These are phyloP conservation scores for Penicillium herquei DNA, from an alignment of 495 filamentous ascomycete genomes.

Conservation along the genomic window DNA sequence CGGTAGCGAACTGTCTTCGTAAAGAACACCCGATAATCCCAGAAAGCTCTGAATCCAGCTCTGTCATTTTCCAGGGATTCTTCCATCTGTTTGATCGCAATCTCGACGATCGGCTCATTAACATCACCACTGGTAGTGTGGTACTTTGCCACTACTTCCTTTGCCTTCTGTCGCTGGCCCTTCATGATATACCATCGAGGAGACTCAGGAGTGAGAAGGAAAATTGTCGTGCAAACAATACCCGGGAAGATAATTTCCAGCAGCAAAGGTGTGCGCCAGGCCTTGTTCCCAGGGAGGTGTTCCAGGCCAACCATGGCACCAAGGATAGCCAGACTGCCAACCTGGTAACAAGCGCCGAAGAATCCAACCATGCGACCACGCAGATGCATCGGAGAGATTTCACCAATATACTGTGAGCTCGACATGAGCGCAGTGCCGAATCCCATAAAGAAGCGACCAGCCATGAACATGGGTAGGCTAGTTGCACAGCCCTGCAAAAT, in stretches of 20 bases:
- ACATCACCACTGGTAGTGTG: slow-evolving; percentile 38
- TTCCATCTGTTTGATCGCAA: slow-evolving; percentile 40
- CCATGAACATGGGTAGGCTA: slow-evolving; percentile 38
- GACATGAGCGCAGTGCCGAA: slow-evolving; percentile 41
- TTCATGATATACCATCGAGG: slow-evolving; percentile 42
- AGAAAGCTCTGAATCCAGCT: slow-evolving; percentile 26
- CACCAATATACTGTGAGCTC: slow-evolving; percentile 44
- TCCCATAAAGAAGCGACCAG: slow-evolving; percentile 41
- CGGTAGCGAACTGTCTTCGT: slow-evolving; percentile 33
- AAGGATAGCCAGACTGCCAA: slow-evolving; percentile 37
- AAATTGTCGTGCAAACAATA: slow-evolving; percentile 39
- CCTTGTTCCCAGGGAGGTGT: slow-evolving; percentile 24
- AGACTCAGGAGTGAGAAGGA: slow-evolving; percentile 38
- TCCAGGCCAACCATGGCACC: slow-evolving; percentile 37
- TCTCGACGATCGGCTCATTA: slow-evolving; percentile 37
- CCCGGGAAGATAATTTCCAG: slow-evolving; percentile 38
- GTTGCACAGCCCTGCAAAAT: slow-evolving; percentile 38
- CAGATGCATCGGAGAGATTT: slow-evolving; percentile 42
- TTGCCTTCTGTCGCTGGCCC: slow-evolving; percentile 34
- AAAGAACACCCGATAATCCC: slow-evolving; percentile 42
- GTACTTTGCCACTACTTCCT: slow-evolving; percentile 35
- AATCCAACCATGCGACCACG: slow-evolving; percentile 44
- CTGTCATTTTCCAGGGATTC: slow-evolving; percentile 34
- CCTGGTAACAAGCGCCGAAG: slow-evolving; percentile 45
- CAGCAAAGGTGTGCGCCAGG: slow-evolving; percentile 37